These are phyloP conservation scores for Fermentozyma sake DNA, from an alignment of 1,139 yeast genomes.

Conservation along the genomic window DNA sequence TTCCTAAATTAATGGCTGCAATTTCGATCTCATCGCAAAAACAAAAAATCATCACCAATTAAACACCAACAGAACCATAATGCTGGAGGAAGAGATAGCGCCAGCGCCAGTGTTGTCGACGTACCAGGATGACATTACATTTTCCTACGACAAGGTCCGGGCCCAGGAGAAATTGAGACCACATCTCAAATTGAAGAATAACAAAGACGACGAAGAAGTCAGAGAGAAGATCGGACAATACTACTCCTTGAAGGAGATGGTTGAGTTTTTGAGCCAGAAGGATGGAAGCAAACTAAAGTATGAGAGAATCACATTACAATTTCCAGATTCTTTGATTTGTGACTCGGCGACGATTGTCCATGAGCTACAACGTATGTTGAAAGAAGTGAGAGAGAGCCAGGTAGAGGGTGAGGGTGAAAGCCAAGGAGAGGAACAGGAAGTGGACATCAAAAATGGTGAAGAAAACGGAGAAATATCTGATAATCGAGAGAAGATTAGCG, in stretches of 20 bases:
- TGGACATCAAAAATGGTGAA: too few species aligned
- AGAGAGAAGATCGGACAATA: constrained; percentile 36
- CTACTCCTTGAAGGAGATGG: constrained; percentile 49
- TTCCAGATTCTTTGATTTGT: constrained; percentile 75
- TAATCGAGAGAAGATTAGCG: too few species aligned
- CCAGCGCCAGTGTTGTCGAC: constrained; percentile 60
- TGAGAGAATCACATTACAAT: constrained; percentile 71
- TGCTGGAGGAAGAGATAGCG: background rate
- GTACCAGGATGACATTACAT: constrained; percentile 50
- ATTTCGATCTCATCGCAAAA: too few species aligned
- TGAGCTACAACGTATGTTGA: constrained; percentile 31
- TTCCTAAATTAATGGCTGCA: too few species aligned
- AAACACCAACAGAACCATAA: background rate
- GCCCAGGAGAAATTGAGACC: constrained; percentile 11
- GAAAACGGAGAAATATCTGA: too few species aligned
- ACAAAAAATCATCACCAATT: background rate
- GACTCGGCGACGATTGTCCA: constrained; percentile 74
- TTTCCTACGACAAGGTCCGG: constrained; percentile 36
- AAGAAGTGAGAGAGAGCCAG: constrained; percentile 1
- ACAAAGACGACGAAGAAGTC: constrained; percentile 22
- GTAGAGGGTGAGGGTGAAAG: background rate
- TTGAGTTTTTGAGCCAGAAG: constrained; percentile 28
- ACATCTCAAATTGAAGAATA: constrained; percentile 27
- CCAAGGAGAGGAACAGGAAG: background rate
- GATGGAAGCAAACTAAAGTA: constrained; percentile 22